These are phyloP conservation scores for Terana coerulea DNA, from an alignment of 768 basidiomycete species.

Conservation along the genomic window DNA sequence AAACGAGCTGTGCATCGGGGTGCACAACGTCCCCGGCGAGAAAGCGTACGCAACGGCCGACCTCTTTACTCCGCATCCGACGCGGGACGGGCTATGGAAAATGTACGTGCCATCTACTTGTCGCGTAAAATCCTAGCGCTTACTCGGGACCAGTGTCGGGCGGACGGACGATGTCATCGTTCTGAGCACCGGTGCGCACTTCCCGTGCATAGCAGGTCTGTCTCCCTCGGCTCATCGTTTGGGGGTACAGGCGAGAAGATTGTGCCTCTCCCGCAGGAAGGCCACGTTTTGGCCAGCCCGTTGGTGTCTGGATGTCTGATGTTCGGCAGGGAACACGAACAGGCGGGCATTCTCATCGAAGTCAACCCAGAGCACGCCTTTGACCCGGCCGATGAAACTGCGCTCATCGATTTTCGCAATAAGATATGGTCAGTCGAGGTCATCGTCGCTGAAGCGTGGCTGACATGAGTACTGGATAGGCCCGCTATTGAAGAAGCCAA, in stretches of 20 bases:
- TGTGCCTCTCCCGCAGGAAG: constrained; percentile 24
- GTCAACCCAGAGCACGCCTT: constrained; percentile 23
- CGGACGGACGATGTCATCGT: constrained; percentile 43
- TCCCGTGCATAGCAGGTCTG: constrained; percentile 17
- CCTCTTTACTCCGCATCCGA: constrained; percentile 17
- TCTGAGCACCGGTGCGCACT: constrained; percentile 11
- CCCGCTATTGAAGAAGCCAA: constrained; percentile 20
- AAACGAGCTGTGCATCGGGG: background rate
- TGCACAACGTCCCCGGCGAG: constrained; percentile 17
- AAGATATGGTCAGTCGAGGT: constrained; percentile 3
- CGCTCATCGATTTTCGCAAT: constrained; percentile 7
- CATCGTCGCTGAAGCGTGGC: background rate
- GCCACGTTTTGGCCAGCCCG: constrained; percentile 27
- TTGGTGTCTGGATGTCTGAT: constrained; percentile 29
- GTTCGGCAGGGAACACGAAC: constrained; percentile 34
- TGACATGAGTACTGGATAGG: constrained; percentile 5
- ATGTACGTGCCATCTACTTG: constrained; percentile 18
- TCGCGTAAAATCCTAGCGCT: background rate
- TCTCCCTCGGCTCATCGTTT: background rate
- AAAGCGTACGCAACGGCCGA: constrained; percentile 20
- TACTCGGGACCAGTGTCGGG: constrained; percentile 20
- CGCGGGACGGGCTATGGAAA: constrained; percentile 18
- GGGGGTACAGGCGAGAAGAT: constrained; percentile 8
- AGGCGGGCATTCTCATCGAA: constrained; percentile 38
- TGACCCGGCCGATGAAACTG: constrained; percentile 17